A percentile compares a stretch with the other conserved stretches of the same genome.
These are phyloP conservation scores for Antrodiella citrinella DNA, from an alignment of 768 basidiomycete genomes.

Conservation along the genomic window DNA sequence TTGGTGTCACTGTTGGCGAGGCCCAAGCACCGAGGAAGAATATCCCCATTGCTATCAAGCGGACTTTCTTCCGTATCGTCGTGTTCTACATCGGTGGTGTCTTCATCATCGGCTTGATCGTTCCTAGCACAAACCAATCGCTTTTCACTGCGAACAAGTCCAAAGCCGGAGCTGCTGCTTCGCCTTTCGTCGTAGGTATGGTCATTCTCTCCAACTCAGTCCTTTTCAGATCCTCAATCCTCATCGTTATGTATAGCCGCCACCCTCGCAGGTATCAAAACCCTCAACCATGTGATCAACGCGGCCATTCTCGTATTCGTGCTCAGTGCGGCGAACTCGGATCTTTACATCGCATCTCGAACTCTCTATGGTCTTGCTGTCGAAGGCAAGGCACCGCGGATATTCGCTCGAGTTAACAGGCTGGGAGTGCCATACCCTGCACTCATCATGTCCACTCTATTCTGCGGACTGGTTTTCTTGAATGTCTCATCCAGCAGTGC, in stretches of 20 bases:
- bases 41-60: constrained; percentile 61
- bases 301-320: constrained; percentile 56
- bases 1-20: constrained; percentile 54
- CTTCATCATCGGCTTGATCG: constrained; percentile 64
- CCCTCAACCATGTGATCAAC: constrained; percentile 58
- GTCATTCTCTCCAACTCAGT: not conserved
- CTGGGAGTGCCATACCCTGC: constrained; percentile 31
- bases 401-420: constrained; percentile 29
- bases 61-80: constrained; percentile 53
- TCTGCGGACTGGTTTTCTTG: constrained; percentile 52
- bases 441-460: constrained; percentile 43
- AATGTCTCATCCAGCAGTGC: constrained; percentile 44
- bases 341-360: constrained; percentile 46
- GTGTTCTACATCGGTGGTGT: constrained; percentile 66
- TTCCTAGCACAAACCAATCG: constrained; percentile 47
- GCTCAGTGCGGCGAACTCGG: constrained; percentile 54
- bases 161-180: constrained; percentile 44
- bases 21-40: constrained; percentile 68
- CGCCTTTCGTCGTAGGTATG: constrained; percentile 53
- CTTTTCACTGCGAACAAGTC: constrained; percentile 33
- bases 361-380: constrained; percentile 39
- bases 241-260: constrained; percentile 19
- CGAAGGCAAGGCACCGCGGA: constrained; percentile 37
- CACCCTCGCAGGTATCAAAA: constrained; percentile 45
- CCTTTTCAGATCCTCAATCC: not conserved